Percentiles rank a stretch among this genome's conserved stretches.
Conservation (phyloP, 108 stramenopile species). For the Epithemia pelagica region DNA sequence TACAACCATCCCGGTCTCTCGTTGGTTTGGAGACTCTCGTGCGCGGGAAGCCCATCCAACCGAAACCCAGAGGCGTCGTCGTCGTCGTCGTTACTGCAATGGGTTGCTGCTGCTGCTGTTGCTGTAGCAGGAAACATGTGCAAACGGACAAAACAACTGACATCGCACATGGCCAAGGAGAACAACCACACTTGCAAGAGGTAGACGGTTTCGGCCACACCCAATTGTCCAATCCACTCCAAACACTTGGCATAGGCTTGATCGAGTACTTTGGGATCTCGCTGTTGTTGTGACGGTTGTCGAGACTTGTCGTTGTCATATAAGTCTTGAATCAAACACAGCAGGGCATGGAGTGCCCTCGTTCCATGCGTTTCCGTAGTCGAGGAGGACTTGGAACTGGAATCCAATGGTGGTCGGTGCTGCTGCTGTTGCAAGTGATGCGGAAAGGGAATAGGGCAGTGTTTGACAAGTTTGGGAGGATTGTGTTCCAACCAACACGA, state of each 20-base stretch:
- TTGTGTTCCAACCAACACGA: not conserved
- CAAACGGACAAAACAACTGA: constrained; percentile 47
- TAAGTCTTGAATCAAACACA: not conserved
- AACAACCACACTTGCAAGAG: constrained; percentile 65
- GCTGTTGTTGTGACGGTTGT: not conserved
- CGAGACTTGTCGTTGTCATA: not conserved
- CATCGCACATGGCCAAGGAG: constrained; percentile 61
- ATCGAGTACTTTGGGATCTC: constrained; percentile 10
- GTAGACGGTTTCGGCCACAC: constrained; percentile 37
- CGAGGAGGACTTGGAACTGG: not conserved
- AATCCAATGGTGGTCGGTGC: not conserved
- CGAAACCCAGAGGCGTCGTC: not conserved
- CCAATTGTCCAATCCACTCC: constrained; percentile 17
- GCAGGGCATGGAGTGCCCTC: too few species aligned
- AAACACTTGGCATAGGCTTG: constrained; percentile 14
- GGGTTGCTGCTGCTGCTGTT: too few species aligned
- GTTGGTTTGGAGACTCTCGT: not conserved
- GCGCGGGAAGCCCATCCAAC: not conserved
- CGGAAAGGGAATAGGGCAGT: not conserved
- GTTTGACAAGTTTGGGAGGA: not conserved
- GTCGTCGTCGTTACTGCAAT: not conserved
- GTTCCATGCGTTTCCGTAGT: too few species aligned
- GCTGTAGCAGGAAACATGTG: too few species aligned
- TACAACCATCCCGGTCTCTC: not conserved
- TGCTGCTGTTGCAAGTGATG: not conserved